Evolutionary conservation across 1,284 basidiomycete species (phyloP).

Genomic region (Leccinum fallax): DNA sequence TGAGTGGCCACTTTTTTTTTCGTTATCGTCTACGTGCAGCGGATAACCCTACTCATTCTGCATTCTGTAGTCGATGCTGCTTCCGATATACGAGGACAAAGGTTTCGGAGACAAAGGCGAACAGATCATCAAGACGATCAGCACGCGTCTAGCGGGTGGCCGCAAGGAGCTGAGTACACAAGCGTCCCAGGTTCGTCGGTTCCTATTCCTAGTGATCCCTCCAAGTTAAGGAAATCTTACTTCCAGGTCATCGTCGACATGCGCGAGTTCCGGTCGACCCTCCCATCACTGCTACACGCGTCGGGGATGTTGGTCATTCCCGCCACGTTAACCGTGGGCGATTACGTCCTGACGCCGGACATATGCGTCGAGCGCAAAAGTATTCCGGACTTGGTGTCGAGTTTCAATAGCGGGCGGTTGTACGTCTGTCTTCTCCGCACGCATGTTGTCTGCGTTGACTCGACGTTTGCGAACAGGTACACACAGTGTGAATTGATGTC

Average conservation of each 20-base stretch:
- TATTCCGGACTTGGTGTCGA: slow-evolving; percentile 86
- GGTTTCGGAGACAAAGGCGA: slow-evolving; percentile 46
- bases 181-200: slow-evolving; percentile 63
- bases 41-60: not conserved
- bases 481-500: slow-evolving; percentile 98
- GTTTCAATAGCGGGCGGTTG: slow-evolving; percentile 93
- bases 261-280: slow-evolving; percentile 92
- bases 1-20: slow-evolving; percentile 43
- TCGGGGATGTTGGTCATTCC: slow-evolving; percentile 83
- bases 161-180: slow-evolving; percentile 67
- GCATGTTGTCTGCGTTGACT: not conserved
- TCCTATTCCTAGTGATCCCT: not conserved
- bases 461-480: slow-evolving; percentile 57
- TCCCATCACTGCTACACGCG: slow-evolving; percentile 90
- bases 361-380: slow-evolving; percentile 98
- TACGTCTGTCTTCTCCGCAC: slow-evolving; percentile 43
- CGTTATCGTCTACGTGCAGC: too few species aligned
- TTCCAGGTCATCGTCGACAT: slow-evolving; percentile 91
- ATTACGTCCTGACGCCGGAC: slow-evolving; percentile 94
- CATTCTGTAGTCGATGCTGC: slow-evolving; percentile 76
- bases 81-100: slow-evolving; percentile 84
- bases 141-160: slow-evolving; percentile 86
- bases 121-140: slow-evolving; percentile 82
- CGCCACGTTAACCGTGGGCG: slow-evolving; percentile 91
- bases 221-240: not conserved